Conservation (phyloP, 179 eudicot species). For the Amaranthus tricolor region DNA sequence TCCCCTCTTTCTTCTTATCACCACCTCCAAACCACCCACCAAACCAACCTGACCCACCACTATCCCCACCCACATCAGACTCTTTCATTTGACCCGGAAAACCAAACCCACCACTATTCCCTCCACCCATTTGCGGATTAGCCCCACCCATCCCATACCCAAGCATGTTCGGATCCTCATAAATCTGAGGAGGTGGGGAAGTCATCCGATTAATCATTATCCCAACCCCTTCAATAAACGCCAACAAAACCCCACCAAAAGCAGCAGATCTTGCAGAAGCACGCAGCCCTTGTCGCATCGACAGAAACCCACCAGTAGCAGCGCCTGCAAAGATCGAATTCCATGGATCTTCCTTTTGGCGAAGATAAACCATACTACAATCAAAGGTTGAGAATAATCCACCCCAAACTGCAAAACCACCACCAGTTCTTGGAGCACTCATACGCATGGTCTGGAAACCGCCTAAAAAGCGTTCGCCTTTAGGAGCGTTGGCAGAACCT, state of each 20-base stretch:
- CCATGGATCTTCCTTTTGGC: conserved; percentile 84
- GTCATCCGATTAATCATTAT: conserved; percentile 26
- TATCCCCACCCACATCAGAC: neutral
- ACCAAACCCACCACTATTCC: neutral
- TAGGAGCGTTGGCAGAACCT: conserved; percentile 47
- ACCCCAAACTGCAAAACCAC: conserved; percentile 66
- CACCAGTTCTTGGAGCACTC: conserved; percentile 56
- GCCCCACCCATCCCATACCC: neutral
- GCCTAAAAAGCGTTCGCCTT: conserved; percentile 43
- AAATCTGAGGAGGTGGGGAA: conserved; percentile 21
- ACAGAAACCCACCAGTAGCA: conserved; percentile 57
- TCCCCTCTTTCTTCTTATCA: conserved; percentile 36
- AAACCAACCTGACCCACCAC: conserved; percentile 25
- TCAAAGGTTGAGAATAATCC: conserved; percentile 61
- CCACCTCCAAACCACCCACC: conserved; percentile 42
- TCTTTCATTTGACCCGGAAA: conserved; percentile 1
- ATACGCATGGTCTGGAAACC: conserved; percentile 43
- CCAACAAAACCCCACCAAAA: conserved; percentile 49
- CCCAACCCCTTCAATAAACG: conserved; percentile 48
- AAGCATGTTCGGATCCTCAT: conserved; percentile 23
- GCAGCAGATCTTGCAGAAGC: conserved; percentile 36
- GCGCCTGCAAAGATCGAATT: conserved; percentile 66
- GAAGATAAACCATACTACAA: conserved; percentile 47
- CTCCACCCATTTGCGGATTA: neutral
- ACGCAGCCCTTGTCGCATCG: conserved; percentile 54